These are phyloP conservation scores for Angomonas ambiguus DNA, from an alignment of 208 protist species.

Conservation along the genomic window DNA sequence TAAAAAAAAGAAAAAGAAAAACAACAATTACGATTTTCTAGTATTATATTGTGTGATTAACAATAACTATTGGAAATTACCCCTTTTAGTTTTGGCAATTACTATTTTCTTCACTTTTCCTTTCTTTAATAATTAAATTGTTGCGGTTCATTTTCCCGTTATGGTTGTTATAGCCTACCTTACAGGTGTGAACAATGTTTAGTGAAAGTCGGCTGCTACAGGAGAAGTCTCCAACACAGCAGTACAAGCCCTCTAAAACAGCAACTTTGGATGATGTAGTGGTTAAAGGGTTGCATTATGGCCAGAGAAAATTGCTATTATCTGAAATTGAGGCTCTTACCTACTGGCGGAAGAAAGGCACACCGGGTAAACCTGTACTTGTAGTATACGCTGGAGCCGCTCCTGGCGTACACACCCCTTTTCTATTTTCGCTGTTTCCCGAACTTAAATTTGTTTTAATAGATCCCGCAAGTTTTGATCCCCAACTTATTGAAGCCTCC, in stretches of 20 bases:
- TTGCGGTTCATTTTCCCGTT: no score
- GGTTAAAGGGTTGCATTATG: slow-evolving; percentile 90
- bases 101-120: no score
- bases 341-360: slow-evolving; percentile 12
- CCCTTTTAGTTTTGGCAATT: no score
- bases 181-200: slow-evolving; percentile 45
- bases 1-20: no score
- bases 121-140: not conserved
- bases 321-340: slow-evolving; percentile 93
- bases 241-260: slow-evolving; percentile 51
- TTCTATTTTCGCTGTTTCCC: slow-evolving; percentile 75
- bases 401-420: slow-evolving; percentile 89
- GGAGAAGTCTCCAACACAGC: slow-evolving; percentile 29
- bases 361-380: slow-evolving; percentile 28
- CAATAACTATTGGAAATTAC: no score
- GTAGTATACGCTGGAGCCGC: slow-evolving; percentile 95
- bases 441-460: slow-evolving; percentile 86
- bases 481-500: slow-evolving; percentile 31
- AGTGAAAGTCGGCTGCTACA: slow-evolving; percentile 26
- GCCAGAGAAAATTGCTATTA: slow-evolving; percentile 93
- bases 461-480: slow-evolving; percentile 90
- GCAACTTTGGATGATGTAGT: slow-evolving; percentile 34
- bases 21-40: no score
- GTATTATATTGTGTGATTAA: no score
- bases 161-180: no score